A percentile compares a stretch with the other conserved stretches of the same genome.
phyloP scores from a whole-genome alignment of 768 basidiomycete genomes.

The Rhodocollybia butyracea region DNA sequence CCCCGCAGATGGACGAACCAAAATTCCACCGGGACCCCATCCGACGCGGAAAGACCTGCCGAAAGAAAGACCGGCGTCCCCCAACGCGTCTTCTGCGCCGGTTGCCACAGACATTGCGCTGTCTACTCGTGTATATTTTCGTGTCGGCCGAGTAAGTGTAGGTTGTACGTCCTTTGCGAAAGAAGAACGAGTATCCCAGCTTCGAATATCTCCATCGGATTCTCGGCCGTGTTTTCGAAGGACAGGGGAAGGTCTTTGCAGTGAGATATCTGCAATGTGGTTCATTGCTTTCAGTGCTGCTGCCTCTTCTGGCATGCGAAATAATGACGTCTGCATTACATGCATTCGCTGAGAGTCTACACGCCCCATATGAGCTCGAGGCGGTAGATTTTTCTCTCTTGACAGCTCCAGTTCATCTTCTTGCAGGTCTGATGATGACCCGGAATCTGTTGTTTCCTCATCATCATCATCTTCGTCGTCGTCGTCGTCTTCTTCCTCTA shows the following conservation, averaged over 20 bases:
- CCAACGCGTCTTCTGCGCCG: slow-evolving; percentile 59
- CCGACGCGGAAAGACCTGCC: slow-evolving; percentile 88
- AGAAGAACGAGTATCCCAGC: slow-evolving; percentile 64
- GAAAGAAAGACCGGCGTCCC: slow-evolving; percentile 82
- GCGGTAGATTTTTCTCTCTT: slow-evolving; percentile 50
- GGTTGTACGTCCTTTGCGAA: slow-evolving; percentile 74
- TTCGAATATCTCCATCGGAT: slow-evolving; percentile 67
- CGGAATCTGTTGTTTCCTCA: slow-evolving; percentile 35
- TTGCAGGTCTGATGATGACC: slow-evolving; percentile 44
- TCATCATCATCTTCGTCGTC: slow-evolving; percentile 30
- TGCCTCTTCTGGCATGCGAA: slow-evolving; percentile 73
- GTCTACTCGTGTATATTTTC: slow-evolving; percentile 78
- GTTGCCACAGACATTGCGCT: slow-evolving; percentile 60
- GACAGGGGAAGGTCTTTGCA: slow-evolving; percentile 27
- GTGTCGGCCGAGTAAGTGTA: slow-evolving; percentile 64
- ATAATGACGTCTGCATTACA: slow-evolving; percentile 90
- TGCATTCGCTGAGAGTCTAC: slow-evolving; percentile 88
- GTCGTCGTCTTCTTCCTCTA: slow-evolving; percentile 26
- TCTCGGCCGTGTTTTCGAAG: slow-evolving; percentile 75
- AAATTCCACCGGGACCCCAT: slow-evolving; percentile 80
- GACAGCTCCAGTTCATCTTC: slow-evolving; percentile 47
- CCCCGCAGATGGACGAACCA: slow-evolving; percentile 64
- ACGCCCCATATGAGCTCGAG: slow-evolving; percentile 71
- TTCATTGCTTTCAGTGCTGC: slow-evolving; percentile 57
- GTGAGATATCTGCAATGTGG: slow-evolving; percentile 27